Conservation (phyloP, 805 yeast genomes). For the Candida mattraensis region DNA sequence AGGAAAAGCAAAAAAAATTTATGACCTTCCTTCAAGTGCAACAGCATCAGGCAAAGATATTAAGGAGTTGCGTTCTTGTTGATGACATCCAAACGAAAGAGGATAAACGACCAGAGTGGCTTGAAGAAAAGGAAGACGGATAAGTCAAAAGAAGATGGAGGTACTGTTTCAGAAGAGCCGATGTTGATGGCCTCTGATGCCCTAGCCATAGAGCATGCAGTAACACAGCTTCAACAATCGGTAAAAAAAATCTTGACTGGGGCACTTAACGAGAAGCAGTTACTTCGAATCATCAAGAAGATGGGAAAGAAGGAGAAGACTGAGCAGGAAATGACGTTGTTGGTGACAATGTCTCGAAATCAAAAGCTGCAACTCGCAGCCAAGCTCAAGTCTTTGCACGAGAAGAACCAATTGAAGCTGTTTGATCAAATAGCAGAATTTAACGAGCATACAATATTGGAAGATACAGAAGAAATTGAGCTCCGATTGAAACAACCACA, state of each 20-base stretch:
- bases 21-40: neutral
- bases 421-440: constrained; percentile 54
- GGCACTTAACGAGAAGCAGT: constrained; percentile 54
- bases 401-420: constrained; percentile 46
- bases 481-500: constrained; percentile 12
- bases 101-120: constrained; percentile 1
- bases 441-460: constrained; percentile 29
- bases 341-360: constrained; percentile 51
- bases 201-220: constrained; percentile 49
- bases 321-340: constrained; percentile 37
- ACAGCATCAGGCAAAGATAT: neutral
- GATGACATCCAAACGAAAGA: constrained; percentile 3
- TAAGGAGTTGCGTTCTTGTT: too few relatives aligned
- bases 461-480: constrained; percentile 18
- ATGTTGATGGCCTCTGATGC: constrained; percentile 25
- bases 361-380: constrained; percentile 61
- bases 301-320: constrained; percentile 18
- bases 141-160: constrained; percentile 5
- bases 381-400: constrained; percentile 53
- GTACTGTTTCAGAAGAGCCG: constrained; percentile 10
- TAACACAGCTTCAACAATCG: constrained; percentile 51
- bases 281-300: constrained; percentile 32
- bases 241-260: constrained; percentile 49
- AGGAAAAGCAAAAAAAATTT: neutral
- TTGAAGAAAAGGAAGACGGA: neutral